Base-by-base conservation (phyloP, 1,284 basidiomycete genomes). In the Ganoderma meredithae region DNA sequence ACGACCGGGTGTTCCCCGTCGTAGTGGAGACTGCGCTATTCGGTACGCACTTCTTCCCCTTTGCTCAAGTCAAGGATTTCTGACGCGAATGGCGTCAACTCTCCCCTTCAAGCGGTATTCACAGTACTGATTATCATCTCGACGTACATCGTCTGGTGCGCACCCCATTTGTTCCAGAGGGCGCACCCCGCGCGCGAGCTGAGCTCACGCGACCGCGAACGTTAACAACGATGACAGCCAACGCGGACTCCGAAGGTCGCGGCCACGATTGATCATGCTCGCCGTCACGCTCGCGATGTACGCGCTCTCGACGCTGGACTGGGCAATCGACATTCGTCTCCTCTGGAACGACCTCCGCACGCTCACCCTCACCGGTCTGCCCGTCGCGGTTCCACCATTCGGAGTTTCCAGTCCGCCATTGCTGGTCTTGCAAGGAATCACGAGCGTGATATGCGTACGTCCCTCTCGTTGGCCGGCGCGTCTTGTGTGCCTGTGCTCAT, bases 381-480 rank as follows among this genome's bases (percentile, higher is more conserved):
- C 63, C 2, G 63, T 3, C 25, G 36, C n/a, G 44, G n/a, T 36
- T 3, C 40, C 27, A 19, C 44, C 15, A 40, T 64, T 64, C 40
- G 63, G 67, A 25, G 3, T 8, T 13, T 64, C 63, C 10, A 64
- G 59, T 40, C 67, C 67, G 22, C n/a, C 52, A 6, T 43, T 68
- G 52, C 40, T 62, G 44, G 60, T 59, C 1, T 12, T 68, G 12
- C 67, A 68, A 15, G 67, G 63, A 3, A 68, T 68, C 41, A 68
- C 67, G 33, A 68, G 67, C 59, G 67, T 68, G 33, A 27, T 68
- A 19, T 68, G 67, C 39, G 67, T 68, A 22, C 19, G 63, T 64
- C 10, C 10, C 10, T 31, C 17, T 13, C n/a, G n/a, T n/a, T 12
- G 1, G n/a, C 39, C 33, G 12, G 19, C 12, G 33, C 10, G 12